Evolutionary conservation across 2,329 filamentous ascomycete species (phyloP).

Genomic region (Neonectria neomacrospora): DNA sequence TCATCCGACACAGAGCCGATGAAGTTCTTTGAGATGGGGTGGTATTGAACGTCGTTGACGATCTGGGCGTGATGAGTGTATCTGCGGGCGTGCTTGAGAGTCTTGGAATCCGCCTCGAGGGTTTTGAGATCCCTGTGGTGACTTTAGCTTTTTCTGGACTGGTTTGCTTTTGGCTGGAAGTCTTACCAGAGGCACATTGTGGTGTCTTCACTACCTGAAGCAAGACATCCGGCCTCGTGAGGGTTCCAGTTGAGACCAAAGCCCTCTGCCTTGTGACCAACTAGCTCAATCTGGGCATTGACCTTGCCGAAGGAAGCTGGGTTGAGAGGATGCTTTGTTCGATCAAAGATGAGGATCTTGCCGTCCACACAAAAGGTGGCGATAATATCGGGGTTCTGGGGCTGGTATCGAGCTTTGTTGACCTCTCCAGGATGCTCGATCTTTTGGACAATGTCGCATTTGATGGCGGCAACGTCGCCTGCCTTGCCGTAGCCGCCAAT

Average conservation of each 20-base stretch:
- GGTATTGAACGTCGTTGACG: constrained; percentile 97
- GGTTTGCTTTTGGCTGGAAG: not conserved
- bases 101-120: constrained; percentile 75
- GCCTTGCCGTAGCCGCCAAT: constrained; percentile 92
- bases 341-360: constrained; percentile 91
- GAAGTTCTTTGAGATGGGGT: constrained; percentile 84
- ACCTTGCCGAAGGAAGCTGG: constrained; percentile 73
- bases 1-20: constrained; percentile 97
- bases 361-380: constrained; percentile 92
- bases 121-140: constrained; percentile 78
- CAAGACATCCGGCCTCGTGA: constrained; percentile 81
- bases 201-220: constrained; percentile 90
- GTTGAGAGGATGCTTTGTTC: constrained; percentile 87
- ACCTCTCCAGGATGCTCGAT: constrained; percentile 97
- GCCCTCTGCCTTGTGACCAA: constrained; percentile 88
- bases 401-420: constrained; percentile 98
- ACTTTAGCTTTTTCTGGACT: constrained; percentile 28
- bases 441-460: constrained; percentile 92
- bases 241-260: constrained; percentile 96
- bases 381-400: constrained; percentile 96
- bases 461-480: constrained; percentile 75
- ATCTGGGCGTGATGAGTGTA: constrained; percentile 91
- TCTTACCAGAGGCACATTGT: constrained; percentile 90
- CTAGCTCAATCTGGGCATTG: constrained; percentile 84
- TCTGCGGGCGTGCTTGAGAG: constrained; percentile 75